Conservation (phyloP, 768 basidiomycete genomes). For the Russula compacta region DNA sequence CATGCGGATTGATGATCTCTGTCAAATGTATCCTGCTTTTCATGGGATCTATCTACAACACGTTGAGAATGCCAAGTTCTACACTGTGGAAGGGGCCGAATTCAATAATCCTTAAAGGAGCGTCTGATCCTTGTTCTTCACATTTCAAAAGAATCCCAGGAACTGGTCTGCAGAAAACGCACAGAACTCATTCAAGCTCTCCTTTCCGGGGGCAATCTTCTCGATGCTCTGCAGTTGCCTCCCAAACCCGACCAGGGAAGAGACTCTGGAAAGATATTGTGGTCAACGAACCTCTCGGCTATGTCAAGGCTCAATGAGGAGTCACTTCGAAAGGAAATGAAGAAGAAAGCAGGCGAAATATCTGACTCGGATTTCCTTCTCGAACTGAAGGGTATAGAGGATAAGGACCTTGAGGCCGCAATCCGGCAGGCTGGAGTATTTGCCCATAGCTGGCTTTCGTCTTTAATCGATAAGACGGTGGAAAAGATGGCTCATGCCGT, state of each 20-base stretch:
- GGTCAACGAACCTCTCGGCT: neutral
- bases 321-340: neutral
- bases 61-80: neutral
- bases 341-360: neutral
- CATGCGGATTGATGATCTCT: neutral
- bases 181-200: neutral
- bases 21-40: neutral
- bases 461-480: neutral
- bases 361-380: slow-evolving; percentile 10
- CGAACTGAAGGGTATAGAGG: neutral
- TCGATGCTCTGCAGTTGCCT: neutral
- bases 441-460: slow-evolving; percentile 2
- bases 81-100: neutral
- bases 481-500: neutral
- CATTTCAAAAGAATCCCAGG: neutral
- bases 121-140: neutral
- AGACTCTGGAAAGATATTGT: neutral
- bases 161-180: neutral
- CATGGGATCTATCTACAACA: neutral
- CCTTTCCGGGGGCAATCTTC: neutral
- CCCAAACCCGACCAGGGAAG: neutral
- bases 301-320: neutral
- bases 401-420: neutral
- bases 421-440: neutral
- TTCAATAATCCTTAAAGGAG: neutral